These are phyloP conservation scores for Zygosaccharomyces rouxii DNA, from an alignment of 805 yeast species.

Conservation along the genomic window DNA sequence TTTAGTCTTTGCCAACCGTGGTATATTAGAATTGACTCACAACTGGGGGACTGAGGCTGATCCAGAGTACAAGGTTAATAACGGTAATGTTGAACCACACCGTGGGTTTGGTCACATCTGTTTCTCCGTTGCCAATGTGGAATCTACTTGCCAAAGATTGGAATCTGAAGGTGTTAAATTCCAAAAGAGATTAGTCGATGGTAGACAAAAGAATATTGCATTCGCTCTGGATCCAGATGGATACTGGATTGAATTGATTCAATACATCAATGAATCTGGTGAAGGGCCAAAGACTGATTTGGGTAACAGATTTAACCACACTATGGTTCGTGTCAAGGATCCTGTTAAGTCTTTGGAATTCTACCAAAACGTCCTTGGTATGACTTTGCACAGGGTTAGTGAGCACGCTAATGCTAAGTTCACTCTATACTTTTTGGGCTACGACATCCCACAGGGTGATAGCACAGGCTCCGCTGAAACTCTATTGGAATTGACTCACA, in stretches of 20 bases:
- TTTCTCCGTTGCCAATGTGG: slow-evolving; percentile 77
- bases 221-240: slow-evolving; percentile 94
- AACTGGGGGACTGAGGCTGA: slow-evolving; percentile 68
- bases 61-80: slow-evolving; percentile 52
- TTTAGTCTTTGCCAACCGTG: slow-evolving; percentile 37
- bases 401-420: slow-evolving; percentile 70
- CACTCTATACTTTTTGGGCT: slow-evolving; percentile 82
- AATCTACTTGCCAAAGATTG: slow-evolving; percentile 52
- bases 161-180: slow-evolving; percentile 63
- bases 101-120: slow-evolving; percentile 96
- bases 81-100: slow-evolving; percentile 80
- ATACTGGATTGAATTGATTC: slow-evolving; percentile 91
- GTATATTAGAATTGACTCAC: slow-evolving; percentile 81
- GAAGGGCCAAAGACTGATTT: slow-evolving; percentile 11
- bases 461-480: slow-evolving; percentile 51
- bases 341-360: slow-evolving; percentile 70
- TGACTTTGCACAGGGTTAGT: slow-evolving; percentile 59
- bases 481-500: slow-evolving; percentile 84
- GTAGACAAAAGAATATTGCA: slow-evolving; percentile 90
- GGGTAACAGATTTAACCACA: slow-evolving; percentile 60
- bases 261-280: slow-evolving; percentile 37
- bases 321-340: slow-evolving; percentile 92
- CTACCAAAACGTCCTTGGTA: slow-evolving; percentile 74
- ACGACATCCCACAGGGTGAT: slow-evolving; percentile 42
- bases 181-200: slow-evolving; percentile 81